A percentile compares a stretch with the other conserved stretches of the same genome.
These are phyloP conservation scores for Verruconis gallopava DNA, from an alignment of 2,329 filamentous ascomycete species.

Conservation along the genomic window DNA sequence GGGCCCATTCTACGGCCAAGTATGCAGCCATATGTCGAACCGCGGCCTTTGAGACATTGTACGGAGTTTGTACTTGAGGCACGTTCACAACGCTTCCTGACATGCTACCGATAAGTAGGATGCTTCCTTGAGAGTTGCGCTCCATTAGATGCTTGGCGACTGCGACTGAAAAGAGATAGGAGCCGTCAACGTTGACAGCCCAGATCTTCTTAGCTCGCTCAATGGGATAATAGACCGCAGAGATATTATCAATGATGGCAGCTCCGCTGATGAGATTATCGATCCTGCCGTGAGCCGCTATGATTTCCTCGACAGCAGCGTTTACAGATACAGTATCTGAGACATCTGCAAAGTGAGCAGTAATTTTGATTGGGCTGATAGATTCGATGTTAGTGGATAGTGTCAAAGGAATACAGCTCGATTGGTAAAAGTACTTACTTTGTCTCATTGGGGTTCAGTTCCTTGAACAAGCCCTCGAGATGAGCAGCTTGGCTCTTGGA, in stretches of 20 bases:
- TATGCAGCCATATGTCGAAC: slow-evolving; percentile 78
- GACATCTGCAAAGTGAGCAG: slow-evolving; percentile 83
- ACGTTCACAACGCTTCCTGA: slow-evolving; percentile 88
- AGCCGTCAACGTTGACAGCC: slow-evolving; percentile 87
- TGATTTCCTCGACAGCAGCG: slow-evolving; percentile 54
- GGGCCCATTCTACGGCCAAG: slow-evolving; percentile 87
- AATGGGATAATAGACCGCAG: slow-evolving; percentile 79
- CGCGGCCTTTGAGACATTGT: slow-evolving; percentile 87
- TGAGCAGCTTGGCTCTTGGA: slow-evolving; percentile 61
- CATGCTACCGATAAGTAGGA: slow-evolving; percentile 95
- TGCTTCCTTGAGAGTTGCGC: slow-evolving; percentile 64
- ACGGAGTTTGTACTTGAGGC: slow-evolving; percentile 83
- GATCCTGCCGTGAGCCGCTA: slow-evolving; percentile 64
- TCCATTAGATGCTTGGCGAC: slow-evolving; percentile 84
- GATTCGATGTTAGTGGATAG: too few species aligned
- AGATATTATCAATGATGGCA: slow-evolving; percentile 91
- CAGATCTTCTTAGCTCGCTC: slow-evolving; percentile 92
- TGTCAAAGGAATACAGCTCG: too few species aligned
- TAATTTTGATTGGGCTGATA: slow-evolving; percentile 57
- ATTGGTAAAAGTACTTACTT: slow-evolving; percentile 64
- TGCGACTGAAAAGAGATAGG: slow-evolving; percentile 73
- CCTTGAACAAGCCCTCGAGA: slow-evolving; percentile 60
- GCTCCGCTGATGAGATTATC: slow-evolving; percentile 92
- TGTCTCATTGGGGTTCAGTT: slow-evolving; percentile 64
- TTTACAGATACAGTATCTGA: slow-evolving; percentile 69